Conservation (phyloP, 106 monocot species). For the Dioscorea dumetorum region DNA sequence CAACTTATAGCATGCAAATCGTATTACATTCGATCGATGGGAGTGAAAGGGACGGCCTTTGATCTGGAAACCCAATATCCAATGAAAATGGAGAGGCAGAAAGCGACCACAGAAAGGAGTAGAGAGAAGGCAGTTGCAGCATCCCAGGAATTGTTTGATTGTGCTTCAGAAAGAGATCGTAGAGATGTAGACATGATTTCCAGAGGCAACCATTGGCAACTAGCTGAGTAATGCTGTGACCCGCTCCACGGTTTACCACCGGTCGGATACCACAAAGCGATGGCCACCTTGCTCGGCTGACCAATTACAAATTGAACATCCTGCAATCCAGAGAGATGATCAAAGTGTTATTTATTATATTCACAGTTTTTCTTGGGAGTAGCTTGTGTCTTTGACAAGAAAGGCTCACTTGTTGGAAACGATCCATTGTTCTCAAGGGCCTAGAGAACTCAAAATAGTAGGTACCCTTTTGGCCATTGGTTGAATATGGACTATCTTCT, state of each 20-base stretch:
- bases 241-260: slow-evolving; percentile 66
- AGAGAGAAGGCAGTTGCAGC: slow-evolving; percentile 70
- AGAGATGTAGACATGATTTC: slow-evolving; percentile 36
- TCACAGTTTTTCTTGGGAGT: not conserved
- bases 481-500: slow-evolving; percentile 79
- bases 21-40: slow-evolving; percentile 32
- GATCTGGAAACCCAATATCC: slow-evolving; percentile 61
- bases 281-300: slow-evolving; percentile 57
- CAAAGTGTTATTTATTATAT: not conserved
- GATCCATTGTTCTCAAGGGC: slow-evolving; percentile 85
- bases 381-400: not conserved
- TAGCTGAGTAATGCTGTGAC: slow-evolving; percentile 74
- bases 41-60: slow-evolving; percentile 64
- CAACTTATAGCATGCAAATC: too few relatives aligned
- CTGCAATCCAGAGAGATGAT: slow-evolving; percentile 27
- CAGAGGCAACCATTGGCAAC: slow-evolving; percentile 81
- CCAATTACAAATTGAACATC: slow-evolving; percentile 90
- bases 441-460: slow-evolving; percentile 97
- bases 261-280: slow-evolving; percentile 91
- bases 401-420: slow-evolving; percentile 68
- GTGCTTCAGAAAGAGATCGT: slow-evolving; percentile 9
- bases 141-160: slow-evolving; percentile 51
- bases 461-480: slow-evolving; percentile 71
- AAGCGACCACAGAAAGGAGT: slow-evolving; percentile 53
- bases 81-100: slow-evolving; percentile 58